Evolutionary conservation across 495 filamentous ascomycete species (phyloP).

Genomic region (Podospora tetraspora): DNA sequence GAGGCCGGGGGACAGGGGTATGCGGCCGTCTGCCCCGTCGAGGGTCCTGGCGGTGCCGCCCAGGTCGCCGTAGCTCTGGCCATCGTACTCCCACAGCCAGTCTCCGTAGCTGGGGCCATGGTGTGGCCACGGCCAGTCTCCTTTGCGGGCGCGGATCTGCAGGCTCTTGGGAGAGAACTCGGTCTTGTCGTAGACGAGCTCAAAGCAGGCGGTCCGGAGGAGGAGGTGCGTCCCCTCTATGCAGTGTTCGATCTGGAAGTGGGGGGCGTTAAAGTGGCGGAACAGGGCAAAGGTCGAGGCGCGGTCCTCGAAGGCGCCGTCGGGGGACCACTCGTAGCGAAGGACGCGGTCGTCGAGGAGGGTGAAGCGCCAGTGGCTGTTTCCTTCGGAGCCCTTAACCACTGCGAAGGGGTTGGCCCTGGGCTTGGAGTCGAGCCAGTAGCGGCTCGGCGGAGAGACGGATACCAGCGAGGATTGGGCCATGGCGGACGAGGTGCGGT

Average conservation of each 20-base stretch:
- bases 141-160: slow-evolving; percentile 31
- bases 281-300: slow-evolving; percentile 53
- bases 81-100: slow-evolving; percentile 43
- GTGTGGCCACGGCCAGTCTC: slow-evolving; percentile 35
- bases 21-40: slow-evolving; percentile 47
- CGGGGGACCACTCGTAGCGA: slow-evolving; percentile 54
- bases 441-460: slow-evolving; percentile 20
- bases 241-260: slow-evolving; percentile 35
- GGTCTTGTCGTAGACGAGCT: slow-evolving; percentile 49
- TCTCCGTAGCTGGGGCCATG: slow-evolving; percentile 31
- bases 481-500: background rate
- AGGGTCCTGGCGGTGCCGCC: slow-evolving; percentile 52
- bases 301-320: slow-evolving; percentile 53
- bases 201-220: slow-evolving; percentile 48
- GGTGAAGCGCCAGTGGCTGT: slow-evolving; percentile 48
- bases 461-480: background rate
- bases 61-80: slow-evolving; percentile 38
- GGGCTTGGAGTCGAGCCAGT: slow-evolving; percentile 43
- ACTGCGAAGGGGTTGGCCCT: slow-evolving; percentile 42
- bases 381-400: slow-evolving; percentile 34
- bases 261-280: slow-evolving; percentile 42
- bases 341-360: slow-evolving; percentile 47
- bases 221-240: slow-evolving; percentile 38
- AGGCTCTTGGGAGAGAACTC: slow-evolving; percentile 44
- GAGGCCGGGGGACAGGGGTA: slow-evolving; percentile 43